These are phyloP conservation scores for Tuber borchii DNA, from an alignment of 495 filamentous ascomycete species.

Conservation along the genomic window DNA sequence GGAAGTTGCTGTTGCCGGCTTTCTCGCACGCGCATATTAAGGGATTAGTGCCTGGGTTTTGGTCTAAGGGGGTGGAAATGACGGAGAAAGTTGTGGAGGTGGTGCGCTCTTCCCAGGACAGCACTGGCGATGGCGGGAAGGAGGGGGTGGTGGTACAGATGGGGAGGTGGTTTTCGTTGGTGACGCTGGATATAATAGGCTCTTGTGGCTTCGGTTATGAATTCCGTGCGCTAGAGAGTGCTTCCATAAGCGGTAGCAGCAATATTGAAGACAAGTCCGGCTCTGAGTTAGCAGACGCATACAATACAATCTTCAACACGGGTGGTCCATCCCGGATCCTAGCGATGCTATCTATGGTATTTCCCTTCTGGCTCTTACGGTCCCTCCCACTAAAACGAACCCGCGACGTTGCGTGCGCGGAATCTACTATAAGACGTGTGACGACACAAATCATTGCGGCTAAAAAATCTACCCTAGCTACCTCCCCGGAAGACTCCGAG, in stretches of 20 bases:
- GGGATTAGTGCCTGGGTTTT: constrained; percentile 79
- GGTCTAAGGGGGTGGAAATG: constrained; percentile 53
- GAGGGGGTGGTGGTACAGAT: constrained; percentile 13
- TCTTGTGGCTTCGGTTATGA: constrained; percentile 72
- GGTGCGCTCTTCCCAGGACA: constrained; percentile 41
- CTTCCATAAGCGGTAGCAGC: constrained; percentile 25
- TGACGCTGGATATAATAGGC: constrained; percentile 84
- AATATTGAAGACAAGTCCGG: constrained; percentile 12
- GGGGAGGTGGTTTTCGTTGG: constrained; percentile 48
- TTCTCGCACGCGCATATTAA: constrained; percentile 84
- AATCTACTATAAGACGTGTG: constrained; percentile 2
- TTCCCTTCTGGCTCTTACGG: constrained; percentile 17
- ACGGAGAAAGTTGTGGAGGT: constrained; percentile 14
- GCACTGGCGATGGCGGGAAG: constrained; percentile 16
- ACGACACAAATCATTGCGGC: constrained; percentile 13
- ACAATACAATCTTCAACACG: constrained; percentile 53
- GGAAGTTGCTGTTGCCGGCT: constrained; percentile 74
- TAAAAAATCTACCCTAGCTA: constrained; percentile 38
- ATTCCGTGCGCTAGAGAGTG: constrained; percentile 63
- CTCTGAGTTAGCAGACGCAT: constrained; percentile 56
- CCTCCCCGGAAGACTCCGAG: not conserved
- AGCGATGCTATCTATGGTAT: not conserved
- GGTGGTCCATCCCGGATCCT: not conserved
- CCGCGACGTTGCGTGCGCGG: not conserved
- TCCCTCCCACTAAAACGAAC: constrained; percentile 5